Evolutionary conservation across 2,329 filamentous ascomycete species (phyloP), one percentile per base, ranked within the genome.

Genomic region (Penicillium nordicum): DNA sequence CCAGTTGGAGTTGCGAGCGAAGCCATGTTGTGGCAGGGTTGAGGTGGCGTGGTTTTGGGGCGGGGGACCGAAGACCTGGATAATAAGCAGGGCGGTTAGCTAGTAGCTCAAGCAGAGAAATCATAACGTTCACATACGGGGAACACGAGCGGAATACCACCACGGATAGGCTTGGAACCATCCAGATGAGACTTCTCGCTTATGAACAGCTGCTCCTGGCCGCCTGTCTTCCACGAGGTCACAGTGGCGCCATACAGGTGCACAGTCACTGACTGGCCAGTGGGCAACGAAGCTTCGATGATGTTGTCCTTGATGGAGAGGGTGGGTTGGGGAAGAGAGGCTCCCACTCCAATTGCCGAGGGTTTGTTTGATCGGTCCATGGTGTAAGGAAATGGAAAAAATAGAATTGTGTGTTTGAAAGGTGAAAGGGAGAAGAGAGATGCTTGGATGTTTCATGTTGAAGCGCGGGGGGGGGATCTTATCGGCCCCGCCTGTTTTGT

Each of bases 201-300:
- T 64, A 97, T 70, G 83, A 91, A 97, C 53, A 97, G 82, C 76
- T 92, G 92, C 79, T 97, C 92, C 54, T 84, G 78, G 46, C 89
- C 89, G 56, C 83, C 80, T 57, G 86, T 83, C 80, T 94, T 96
- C 94, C 94, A 99, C 75, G 89, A 94, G 57, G 89, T 86, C 46
- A 99, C 88, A 0, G 92, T 97, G 11, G 94, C 94, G 57, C 94
- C 94, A 69, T 89, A 89, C n/a, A 97, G 85, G 58, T 96, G 81
- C 37, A 99, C 82, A 63, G 91, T 87, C 64, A 96, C 84, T 53
- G 85, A 90, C 78, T 97, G 92, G 64, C 93, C 92, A 0, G 90
- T 89, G 38, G 92, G 90, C 42, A 97, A 84, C 30, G 82, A 83
- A 34, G 93, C 93, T n/a, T 84, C 83, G 50, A 97, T 87, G 58